Percentiles rank a stretch among this genome's conserved stretches.
These are phyloP conservation scores for Rachicladosporium sp. DNA, from an alignment of 2,329 filamentous ascomycete species.

Conservation along the genomic window DNA sequence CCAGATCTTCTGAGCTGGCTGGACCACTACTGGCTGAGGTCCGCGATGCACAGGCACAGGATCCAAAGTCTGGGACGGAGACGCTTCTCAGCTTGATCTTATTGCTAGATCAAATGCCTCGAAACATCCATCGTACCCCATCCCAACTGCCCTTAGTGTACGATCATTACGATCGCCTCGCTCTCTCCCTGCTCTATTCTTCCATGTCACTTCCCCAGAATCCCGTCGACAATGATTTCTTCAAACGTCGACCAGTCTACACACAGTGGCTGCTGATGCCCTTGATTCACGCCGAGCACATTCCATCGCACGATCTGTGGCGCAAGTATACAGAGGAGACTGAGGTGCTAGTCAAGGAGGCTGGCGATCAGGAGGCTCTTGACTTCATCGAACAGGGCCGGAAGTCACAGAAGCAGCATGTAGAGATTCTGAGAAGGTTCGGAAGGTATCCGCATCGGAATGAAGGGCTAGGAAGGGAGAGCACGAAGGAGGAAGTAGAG, in stretches of 20 bases:
- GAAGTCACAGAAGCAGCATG: slow-evolving; percentile 35
- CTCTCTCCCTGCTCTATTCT: slow-evolving; percentile 28
- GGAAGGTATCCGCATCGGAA: slow-evolving; percentile 51
- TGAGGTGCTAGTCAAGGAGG: slow-evolving; percentile 21
- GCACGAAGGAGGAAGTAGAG: slow-evolving; percentile 37
- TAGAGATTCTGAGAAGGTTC: slow-evolving; percentile 40
- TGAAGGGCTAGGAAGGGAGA: slow-evolving; percentile 35
- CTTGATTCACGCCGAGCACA: slow-evolving; percentile 46
- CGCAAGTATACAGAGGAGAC: slow-evolving; percentile 22
- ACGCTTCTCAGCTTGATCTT: slow-evolving; percentile 40
- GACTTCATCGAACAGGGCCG: slow-evolving; percentile 20
- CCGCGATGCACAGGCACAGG: slow-evolving; percentile 12
- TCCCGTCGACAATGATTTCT: slow-evolving; percentile 6
- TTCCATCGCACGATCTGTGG: slow-evolving; percentile 32
- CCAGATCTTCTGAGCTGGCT: slow-evolving; percentile 13
- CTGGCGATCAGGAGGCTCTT: slow-evolving; percentile 19
- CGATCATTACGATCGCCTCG: slow-evolving; percentile 43
- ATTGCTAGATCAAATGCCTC: slow-evolving; percentile 50
- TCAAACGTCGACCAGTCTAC: slow-evolving; percentile 18
- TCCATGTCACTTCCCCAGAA: slow-evolving; percentile 3
- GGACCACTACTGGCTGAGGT: slow-evolving; percentile 28
- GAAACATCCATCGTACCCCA: slow-evolving; percentile 46
- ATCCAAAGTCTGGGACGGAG: slow-evolving; percentile 15
- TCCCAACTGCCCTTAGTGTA: slow-evolving; percentile 37
- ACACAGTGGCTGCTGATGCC: slow-evolving; percentile 49